Evolutionary conservation across 1,284 basidiomycete genomes (phyloP).

Genomic region (Ceratobasidium sp.): DNA sequence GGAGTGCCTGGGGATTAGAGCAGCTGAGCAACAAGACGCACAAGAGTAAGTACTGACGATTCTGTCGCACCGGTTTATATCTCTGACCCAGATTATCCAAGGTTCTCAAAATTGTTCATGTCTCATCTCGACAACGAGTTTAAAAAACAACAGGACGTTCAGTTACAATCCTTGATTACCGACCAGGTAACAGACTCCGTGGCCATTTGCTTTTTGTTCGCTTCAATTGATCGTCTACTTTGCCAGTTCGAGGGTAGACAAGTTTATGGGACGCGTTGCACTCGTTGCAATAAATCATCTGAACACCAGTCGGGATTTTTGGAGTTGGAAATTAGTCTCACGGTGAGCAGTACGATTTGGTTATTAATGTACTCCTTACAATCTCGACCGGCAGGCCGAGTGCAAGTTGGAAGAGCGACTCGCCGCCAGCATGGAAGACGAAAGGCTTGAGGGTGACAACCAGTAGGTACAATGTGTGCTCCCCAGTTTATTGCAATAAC

Average conservation of each 20-base stretch:
- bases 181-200: constrained; percentile 65
- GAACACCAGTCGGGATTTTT: constrained; percentile 76
- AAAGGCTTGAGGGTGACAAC: constrained; percentile 83
- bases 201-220: constrained; percentile 13
- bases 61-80: constrained; percentile 10
- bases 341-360: constrained; percentile 59
- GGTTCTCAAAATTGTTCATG: constrained; percentile 95
- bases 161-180: constrained; percentile 71
- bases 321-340: constrained; percentile 86
- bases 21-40: constrained; percentile 91
- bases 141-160: constrained; percentile 72
- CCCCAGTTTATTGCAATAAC: constrained; percentile 5
- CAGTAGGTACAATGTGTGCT: constrained; percentile 59
- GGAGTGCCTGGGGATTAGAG: constrained; percentile 80
- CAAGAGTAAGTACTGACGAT: constrained; percentile 76
- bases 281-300: constrained; percentile 72
- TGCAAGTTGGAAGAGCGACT: constrained; percentile 78
- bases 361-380: background rate
- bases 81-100: constrained; percentile 54
- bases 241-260: constrained; percentile 84
- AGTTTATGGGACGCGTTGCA: constrained; percentile 81
- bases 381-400: constrained; percentile 63
- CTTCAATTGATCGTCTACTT: background rate
- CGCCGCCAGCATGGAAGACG: constrained; percentile 67
- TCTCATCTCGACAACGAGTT: constrained; percentile 86